Conservation (phyloP, 2,329 filamentous ascomycete species). For the Aureobasidium sp. region DNA sequence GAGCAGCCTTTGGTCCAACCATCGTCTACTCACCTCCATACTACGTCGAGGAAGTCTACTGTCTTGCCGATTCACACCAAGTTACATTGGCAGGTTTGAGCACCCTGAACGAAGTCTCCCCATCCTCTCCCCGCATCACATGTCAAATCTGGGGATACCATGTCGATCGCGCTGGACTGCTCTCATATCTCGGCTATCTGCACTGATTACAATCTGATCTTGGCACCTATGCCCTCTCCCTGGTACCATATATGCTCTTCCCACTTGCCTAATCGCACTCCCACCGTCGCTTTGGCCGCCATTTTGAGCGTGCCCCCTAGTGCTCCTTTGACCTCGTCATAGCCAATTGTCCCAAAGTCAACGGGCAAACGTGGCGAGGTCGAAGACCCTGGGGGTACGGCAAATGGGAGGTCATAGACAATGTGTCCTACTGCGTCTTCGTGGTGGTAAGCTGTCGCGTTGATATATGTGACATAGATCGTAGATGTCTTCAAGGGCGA, state of each 20-base stretch:
- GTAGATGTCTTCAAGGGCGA: slow-evolving; percentile 71
- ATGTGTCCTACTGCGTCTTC: slow-evolving; percentile 73
- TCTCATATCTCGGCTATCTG: not conserved
- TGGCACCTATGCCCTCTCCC: slow-evolving; percentile 41
- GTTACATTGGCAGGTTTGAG: not conserved
- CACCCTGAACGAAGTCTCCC: not conserved
- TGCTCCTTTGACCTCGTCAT: slow-evolving; percentile 71
- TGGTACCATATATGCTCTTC: slow-evolving; percentile 57
- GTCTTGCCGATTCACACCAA: not conserved
- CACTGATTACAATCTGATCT: slow-evolving; percentile 34
- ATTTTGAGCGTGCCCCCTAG: slow-evolving; percentile 73
- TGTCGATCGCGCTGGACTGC: not conserved
- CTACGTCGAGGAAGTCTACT: not conserved
- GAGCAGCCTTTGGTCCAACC: not conserved
- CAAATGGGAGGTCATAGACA: slow-evolving; percentile 64
- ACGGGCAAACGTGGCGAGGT: slow-evolving; percentile 74
- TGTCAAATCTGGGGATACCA: slow-evolving; percentile 9
- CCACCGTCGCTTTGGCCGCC: slow-evolving; percentile 69
- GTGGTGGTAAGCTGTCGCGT: slow-evolving; percentile 77
- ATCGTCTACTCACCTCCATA: not conserved
- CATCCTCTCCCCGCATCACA: not conserved
- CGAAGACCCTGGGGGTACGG: slow-evolving; percentile 60
- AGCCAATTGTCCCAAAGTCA: slow-evolving; percentile 66
- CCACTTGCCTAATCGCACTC: slow-evolving; percentile 69
- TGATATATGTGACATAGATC: slow-evolving; percentile 69